phyloP scores from a whole-genome alignment of 495 filamentous ascomycete species.

The Trypethelium eluteriae region DNA sequence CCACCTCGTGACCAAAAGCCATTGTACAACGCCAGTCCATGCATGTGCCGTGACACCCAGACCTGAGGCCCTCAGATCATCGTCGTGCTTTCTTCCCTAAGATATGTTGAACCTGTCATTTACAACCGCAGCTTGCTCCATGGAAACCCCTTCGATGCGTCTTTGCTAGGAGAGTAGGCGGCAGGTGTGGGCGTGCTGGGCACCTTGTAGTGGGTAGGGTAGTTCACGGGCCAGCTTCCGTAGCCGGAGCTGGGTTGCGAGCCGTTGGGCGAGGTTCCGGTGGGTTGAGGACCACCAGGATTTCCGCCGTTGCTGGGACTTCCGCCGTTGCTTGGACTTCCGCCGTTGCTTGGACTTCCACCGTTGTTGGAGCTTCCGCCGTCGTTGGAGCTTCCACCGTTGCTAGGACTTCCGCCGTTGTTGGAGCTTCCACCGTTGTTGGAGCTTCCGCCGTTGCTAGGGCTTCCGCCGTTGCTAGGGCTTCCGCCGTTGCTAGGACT shows the following conservation, averaged over 20 bases:
- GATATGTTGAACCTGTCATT: background rate
- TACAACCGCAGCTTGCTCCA: background rate
- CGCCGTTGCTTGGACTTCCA: background rate
- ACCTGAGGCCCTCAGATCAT: background rate
- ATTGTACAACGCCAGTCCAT: background rate
- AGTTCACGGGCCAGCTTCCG: too few relatives aligned
- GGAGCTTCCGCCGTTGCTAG: background rate
- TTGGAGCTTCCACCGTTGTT: background rate
- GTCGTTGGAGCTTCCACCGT: background rate
- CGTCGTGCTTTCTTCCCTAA: too few relatives aligned
- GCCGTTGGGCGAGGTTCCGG: background rate
- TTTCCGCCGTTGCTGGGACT: background rate
- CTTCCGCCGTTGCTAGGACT: background rate
- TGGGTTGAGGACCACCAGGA: background rate
- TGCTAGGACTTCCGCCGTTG: background rate
- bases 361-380: background rate
- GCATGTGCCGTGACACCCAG: background rate
- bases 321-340: background rate
- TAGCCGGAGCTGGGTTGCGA: too few relatives aligned
- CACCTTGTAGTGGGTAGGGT: too few relatives aligned
- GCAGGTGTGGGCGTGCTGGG: too few relatives aligned
- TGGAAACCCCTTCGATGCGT: background rate
- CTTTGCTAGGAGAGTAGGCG: too few relatives aligned
- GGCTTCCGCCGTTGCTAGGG: background rate
- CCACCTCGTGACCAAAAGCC: background rate